Percentiles rank a stretch among this genome's conserved stretches.
These are phyloP conservation scores for Gloeophyllum trabeum DNA, from an alignment of 768 basidiomycete species.

Conservation along the genomic window DNA sequence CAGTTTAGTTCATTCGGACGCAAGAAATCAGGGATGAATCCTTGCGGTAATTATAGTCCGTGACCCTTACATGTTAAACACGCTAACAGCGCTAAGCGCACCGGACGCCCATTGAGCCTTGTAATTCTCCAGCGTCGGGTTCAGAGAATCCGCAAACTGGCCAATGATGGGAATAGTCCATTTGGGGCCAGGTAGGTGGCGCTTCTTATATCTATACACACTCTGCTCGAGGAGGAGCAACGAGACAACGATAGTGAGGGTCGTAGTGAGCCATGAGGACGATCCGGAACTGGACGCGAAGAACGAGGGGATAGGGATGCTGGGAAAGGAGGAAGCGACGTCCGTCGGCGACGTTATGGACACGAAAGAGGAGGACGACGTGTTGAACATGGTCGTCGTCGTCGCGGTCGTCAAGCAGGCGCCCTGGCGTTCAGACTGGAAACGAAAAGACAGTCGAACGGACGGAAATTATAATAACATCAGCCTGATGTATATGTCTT, in stretches of 20 bases:
- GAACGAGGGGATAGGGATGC: constrained; percentile 37
- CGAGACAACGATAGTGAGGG: constrained; percentile 52
- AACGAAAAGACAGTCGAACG: too few relatives aligned
- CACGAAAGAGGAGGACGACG: constrained; percentile 19
- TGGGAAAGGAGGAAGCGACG: constrained; percentile 24
- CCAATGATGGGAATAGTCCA: constrained; percentile 99
- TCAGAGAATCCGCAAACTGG: constrained; percentile 86
- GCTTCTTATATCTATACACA: constrained; percentile 85
- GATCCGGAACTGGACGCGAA: constrained; percentile 21
- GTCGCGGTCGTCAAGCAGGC: too few relatives aligned
- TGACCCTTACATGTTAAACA: constrained; percentile 94
- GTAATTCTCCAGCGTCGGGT: constrained; percentile 88
- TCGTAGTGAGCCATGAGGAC: constrained; percentile 53
- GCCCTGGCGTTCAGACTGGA: too few relatives aligned
- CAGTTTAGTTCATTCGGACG: constrained; percentile 2
- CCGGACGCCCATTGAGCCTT: constrained; percentile 89
- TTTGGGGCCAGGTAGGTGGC: constrained; percentile 69
- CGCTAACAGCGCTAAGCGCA: constrained; percentile 79
- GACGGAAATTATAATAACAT: too few relatives aligned
- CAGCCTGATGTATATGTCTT: too few relatives aligned
- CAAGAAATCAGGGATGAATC: neutral
- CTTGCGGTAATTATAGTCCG: neutral
- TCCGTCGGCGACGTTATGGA: constrained; percentile 31
- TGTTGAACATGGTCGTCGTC: constrained; percentile 19
- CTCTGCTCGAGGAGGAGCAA: constrained; percentile 82